These are phyloP conservation scores for Pichia pseudocactophila DNA, from an alignment of 805 yeast species.

Conservation along the genomic window DNA sequence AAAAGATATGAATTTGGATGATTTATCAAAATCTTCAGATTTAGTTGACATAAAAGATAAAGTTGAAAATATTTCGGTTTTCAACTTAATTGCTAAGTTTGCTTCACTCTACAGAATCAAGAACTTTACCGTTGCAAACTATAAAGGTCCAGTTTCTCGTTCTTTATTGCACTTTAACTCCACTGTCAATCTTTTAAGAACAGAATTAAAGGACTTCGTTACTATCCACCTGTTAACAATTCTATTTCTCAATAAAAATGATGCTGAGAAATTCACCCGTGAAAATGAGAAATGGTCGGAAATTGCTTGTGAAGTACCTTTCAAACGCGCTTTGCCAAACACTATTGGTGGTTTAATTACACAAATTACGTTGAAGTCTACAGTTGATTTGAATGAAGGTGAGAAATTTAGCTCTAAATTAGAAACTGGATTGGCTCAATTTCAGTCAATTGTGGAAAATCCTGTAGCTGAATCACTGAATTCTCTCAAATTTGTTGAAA, in stretches of 20 bases:
- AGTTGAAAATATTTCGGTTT: conserved; percentile 23
- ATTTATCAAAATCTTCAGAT: conserved; percentile 30
- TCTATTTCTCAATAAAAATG: conserved; percentile 44
- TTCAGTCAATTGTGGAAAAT: conserved; percentile 14
- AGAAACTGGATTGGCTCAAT: conserved; percentile 10
- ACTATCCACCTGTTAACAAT: conserved; percentile 44
- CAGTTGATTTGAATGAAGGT: conserved; percentile 11
- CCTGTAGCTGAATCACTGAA: conserved; percentile 17
- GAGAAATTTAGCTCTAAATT: conserved; percentile 12
- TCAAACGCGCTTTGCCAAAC: conserved; percentile 45
- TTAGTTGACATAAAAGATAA: conserved; percentile 28
- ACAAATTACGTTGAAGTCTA: conserved; percentile 40
- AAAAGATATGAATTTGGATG: conserved; percentile 33
- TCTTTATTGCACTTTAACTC: conserved; percentile 60
- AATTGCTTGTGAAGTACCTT: conserved; percentile 53
- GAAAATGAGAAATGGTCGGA: conserved; percentile 48
- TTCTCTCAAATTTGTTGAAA: conserved; percentile 20
- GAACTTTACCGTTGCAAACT: conserved; percentile 43
- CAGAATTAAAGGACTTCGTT: conserved; percentile 43
- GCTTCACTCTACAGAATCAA: conserved; percentile 37
- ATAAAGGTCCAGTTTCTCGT: conserved; percentile 64
- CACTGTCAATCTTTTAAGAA: conserved; percentile 44
- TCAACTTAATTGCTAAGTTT: conserved; percentile 40
- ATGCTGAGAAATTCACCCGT: conserved; percentile 36
- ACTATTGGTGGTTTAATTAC: conserved; percentile 55